These are phyloP conservation scores for Rubia tinctorum DNA, from an alignment of 305 asterid genomes.

Conservation along the genomic window DNA sequence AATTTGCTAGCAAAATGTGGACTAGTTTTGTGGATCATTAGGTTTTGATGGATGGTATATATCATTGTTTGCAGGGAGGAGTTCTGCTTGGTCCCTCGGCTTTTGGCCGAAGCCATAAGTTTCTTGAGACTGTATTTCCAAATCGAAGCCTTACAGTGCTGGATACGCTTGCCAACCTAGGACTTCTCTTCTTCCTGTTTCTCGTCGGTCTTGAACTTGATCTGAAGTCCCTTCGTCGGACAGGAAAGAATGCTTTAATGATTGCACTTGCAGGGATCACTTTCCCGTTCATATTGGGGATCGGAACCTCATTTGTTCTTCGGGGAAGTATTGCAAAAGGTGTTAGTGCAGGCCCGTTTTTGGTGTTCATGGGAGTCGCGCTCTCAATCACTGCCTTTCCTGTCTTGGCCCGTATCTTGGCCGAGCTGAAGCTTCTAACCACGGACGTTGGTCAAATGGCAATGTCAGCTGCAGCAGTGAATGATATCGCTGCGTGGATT, in stretches of 20 bases:
- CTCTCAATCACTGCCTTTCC: not conserved
- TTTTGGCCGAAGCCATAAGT: slow-evolving; percentile 48
- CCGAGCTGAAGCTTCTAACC: not conserved
- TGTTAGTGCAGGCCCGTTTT: not conserved
- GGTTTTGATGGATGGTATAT: not conserved
- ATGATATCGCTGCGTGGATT: not conserved
- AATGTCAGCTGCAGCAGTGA: not conserved
- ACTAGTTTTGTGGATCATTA: no score
- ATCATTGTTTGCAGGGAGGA: slow-evolving; percentile 61
- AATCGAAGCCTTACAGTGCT: slow-evolving; percentile 45
- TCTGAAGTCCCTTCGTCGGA: slow-evolving; percentile 25
- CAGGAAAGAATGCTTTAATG: slow-evolving; percentile 28
- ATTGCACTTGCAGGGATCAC: slow-evolving; percentile 37
- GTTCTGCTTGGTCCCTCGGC: slow-evolving; percentile 89
- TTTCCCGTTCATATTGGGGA: slow-evolving; percentile 29
- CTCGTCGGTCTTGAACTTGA: slow-evolving; percentile 55
- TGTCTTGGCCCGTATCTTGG: not conserved
- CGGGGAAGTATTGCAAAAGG: slow-evolving; percentile 38
- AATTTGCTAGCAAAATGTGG: no score
- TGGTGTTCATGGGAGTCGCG: not conserved
- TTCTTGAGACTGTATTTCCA: slow-evolving; percentile 30
- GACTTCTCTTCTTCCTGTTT: slow-evolving; percentile 38
- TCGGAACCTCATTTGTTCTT: slow-evolving; percentile 28
- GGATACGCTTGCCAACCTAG: slow-evolving; percentile 27
- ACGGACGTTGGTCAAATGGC: not conserved